Evolutionary conservation across 2,329 filamentous ascomycete species (phyloP).

Genomic region (Fusarium haematococcum): DNA sequence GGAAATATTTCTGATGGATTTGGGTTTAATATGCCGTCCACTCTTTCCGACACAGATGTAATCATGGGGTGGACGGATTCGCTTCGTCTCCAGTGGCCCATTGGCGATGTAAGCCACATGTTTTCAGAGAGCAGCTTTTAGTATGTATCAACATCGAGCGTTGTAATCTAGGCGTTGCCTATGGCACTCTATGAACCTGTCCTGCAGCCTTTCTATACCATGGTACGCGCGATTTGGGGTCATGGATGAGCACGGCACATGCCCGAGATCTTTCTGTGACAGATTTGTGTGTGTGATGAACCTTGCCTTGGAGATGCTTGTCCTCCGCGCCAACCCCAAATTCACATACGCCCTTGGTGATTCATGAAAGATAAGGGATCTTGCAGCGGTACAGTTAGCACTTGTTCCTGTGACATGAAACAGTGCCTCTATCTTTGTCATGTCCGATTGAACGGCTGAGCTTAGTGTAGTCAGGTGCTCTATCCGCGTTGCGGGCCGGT

Average conservation of each 20-base stretch:
- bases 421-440: background rate
- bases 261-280: background rate
- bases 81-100: constrained; percentile 23
- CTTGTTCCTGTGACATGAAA: background rate
- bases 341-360: background rate
- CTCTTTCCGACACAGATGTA: constrained; percentile 19
- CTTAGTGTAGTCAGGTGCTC: background rate
- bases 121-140: constrained; percentile 30
- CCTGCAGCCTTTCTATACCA: background rate
- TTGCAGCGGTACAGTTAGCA: background rate
- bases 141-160: background rate
- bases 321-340: background rate
- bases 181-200: background rate
- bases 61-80: constrained; percentile 29
- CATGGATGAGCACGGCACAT: background rate
- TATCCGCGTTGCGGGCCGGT: background rate
- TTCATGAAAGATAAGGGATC: background rate
- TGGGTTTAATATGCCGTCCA: background rate
- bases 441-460: background rate
- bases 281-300: background rate
- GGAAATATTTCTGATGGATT: constrained; percentile 11
- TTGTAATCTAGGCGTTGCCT: background rate
- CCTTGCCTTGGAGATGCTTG: background rate
- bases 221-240: background rate
- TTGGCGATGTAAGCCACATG: constrained; percentile 33